Base-by-base conservation (phyloP, 2,329 filamentous ascomycete species). In the Hortaea werneckii region DNA sequence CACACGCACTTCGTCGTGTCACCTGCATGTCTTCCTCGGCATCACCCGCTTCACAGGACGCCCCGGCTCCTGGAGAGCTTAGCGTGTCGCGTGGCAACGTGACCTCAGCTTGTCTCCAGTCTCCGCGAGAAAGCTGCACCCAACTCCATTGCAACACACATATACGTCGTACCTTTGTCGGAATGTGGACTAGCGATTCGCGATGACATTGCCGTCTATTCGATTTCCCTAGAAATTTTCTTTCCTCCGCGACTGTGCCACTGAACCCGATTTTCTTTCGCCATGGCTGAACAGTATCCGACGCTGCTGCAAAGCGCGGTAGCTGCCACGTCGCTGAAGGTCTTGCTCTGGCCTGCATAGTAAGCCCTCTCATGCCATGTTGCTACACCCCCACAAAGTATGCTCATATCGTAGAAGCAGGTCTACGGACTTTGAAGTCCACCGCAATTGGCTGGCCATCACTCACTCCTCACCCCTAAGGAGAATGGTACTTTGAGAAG, bases 391-490 rank as follows among this genome's bases (percentile, higher is more conserved):
- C 37, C 3, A 39, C 37, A 10, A 39, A 10, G 7, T 5, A 39
- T 20, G 37, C 37, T 39, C 13, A 39, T 26, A 39, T 13, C 5
- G 13, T 26, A 8, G 48, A 67, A 95, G 89, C 74, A 95, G 94
- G 75, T 98, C 92, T 5, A 98, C 92, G 57, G 92, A 98, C 67
- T 98, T 98, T 60, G 92, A 98, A 67, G 92, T 98, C 45, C 92
- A 98, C 69, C 83, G 92, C 54, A 98, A 98, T 72, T 98, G 92
- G 92, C 80, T 98, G 37, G 92, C 92, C 52, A 87, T 96, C 57
- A 96, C 92, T 4, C 76, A 95, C 68, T 94, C 85, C 50, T 76
- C 96, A 13, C 86, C 90, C 3, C 69, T 89, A 42, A 80, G 85
- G 65, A n/a, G 75, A 94, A 56, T 98, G 92, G 92, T 98, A 98